phyloP scores from a whole-genome alignment of 805 yeast genomes.

The Hanseniaspora clermontiae region DNA sequence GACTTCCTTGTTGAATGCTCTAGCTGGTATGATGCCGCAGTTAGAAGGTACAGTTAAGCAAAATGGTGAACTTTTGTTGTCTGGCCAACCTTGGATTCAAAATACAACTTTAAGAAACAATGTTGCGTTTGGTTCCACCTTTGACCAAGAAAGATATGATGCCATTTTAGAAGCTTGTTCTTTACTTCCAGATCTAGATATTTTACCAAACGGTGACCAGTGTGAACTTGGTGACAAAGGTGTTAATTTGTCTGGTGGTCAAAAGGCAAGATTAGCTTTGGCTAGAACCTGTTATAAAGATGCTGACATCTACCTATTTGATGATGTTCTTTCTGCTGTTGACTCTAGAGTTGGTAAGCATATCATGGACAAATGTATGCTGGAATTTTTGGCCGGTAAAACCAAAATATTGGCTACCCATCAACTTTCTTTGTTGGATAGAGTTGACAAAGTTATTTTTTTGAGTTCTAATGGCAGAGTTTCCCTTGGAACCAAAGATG shows the following conservation, averaged over 20 bases:
- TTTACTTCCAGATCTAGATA: constrained; percentile 42
- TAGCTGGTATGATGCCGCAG: constrained; percentile 54
- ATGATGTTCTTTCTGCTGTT: constrained; percentile 65
- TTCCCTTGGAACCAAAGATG: constrained; percentile 43
- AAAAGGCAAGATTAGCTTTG: constrained; percentile 56
- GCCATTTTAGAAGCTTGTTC: constrained; percentile 48
- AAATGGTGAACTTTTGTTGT: constrained; percentile 37
- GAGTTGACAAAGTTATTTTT: constrained; percentile 53
- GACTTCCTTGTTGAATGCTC: constrained; percentile 51
- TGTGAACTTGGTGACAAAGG: constrained; percentile 72
- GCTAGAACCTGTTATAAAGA: constrained; percentile 61
- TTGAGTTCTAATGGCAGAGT: constrained; percentile 50
- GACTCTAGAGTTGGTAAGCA: constrained; percentile 67
- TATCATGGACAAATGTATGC: constrained; percentile 48
- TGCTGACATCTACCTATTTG: constrained; percentile 50
- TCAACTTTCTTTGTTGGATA: constrained; percentile 50
- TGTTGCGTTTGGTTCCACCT: constrained; percentile 45
- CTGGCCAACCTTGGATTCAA: constrained; percentile 61
- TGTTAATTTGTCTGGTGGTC: constrained; percentile 67
- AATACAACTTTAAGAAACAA: constrained; percentile 60
- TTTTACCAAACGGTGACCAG: constrained; percentile 52
- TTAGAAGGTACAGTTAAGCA: constrained; percentile 36
- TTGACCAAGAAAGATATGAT: constrained; percentile 38
- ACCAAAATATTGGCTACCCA: constrained; percentile 69
- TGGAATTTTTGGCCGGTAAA: constrained; percentile 37